Evolutionary conservation across 164 flowering plant genomes (phyloP), one percentile per base, ranked within the genome.

Genomic region (Annona squamosa): DNA sequence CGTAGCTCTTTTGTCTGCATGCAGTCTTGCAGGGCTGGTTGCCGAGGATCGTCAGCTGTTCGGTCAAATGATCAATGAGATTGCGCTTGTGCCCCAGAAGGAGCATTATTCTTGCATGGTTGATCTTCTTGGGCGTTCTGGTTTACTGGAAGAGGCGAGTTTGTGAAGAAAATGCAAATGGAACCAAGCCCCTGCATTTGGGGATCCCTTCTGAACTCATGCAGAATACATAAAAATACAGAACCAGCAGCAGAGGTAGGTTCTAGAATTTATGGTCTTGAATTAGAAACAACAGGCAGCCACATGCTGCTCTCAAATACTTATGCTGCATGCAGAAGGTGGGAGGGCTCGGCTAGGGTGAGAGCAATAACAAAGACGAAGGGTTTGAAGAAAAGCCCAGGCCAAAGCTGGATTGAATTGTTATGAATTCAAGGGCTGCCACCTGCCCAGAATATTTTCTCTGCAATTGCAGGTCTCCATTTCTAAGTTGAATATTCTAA

Each of bases 41-140:
- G 12, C 71, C 26, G 82, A 84, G 75, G 97, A 92, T 6, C 83
- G 83, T 43, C 66, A 62, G 77, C 41, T 89, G 46, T 93, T 87
- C 75, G 59, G 84, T 77, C 74, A 48, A 79, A 91, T 93, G 92
- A 70, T 12, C 7, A 64, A 7, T 37, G 81, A 82, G 18, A 87
- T 80, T 64, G 70, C 65, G 43, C 72, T 89, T 64, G 78, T 82
- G 70, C 91, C 94, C 37, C 76, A 78, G 70, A 68, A 88, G 80
- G 97, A 90, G 74, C 98, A 93, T 76, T 93, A 86, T 81, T 86
- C 95, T 42, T 93, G 98, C 80, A 82, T 91, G 81, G 95, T 91
- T 71, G 97, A 91, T 82, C 89, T 93, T 61, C 87, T 93, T 66
- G 93, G 97, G 7, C 90, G 97, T 26, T 91, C 90, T 7, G 97